Base-by-base conservation (phyloP, 129 eudicot genomes). In the Centaurea solstitialis region DNA sequence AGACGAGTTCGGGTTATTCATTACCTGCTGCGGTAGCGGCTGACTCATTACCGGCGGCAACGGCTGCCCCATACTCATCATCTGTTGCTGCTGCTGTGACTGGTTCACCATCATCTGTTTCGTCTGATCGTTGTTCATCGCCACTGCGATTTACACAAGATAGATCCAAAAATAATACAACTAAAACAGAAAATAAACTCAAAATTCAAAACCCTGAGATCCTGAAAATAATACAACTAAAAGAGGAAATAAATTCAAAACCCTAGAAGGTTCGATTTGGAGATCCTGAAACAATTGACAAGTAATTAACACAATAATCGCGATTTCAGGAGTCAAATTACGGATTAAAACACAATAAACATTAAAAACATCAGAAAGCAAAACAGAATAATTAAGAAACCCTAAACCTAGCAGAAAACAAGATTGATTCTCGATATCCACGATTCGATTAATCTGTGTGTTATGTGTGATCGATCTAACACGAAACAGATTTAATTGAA, bases 21-120 rank as follows among this genome's bases (percentile, higher is more conserved):
- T 84, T 57, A 84, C 68, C 82, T 83, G 81, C 17, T 70, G 83
- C 43, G 77, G n/a, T n/a, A n/a, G 30, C 30, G 30, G 83, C 65
- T 71, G 79, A 65, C 64, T 67, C 84, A 84, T 75, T 74, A 89
- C 88, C 62, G 86, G 88, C 15, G 83, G 92, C 33, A 73, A 88
- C 50, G 76, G 85, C 62, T 82, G 89, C 53, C 70, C 86, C 86
- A 80, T 74, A 76, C 85, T 82, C 89, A 87, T 85, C 86, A 85
- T 83, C 85, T 83, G 79, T 75, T 26, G 30, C 30, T 26, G 30
- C 30, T 26, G 30, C 30, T 26, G 30, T 2, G 77, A 15, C 59
- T 80, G 83, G 75, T 68, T 80, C 89, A 79, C 80, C 84, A 83
- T 84, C 73, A 84, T 80, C 78, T 64, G 86, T 26, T 26, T 1